Base-by-base conservation (phyloP, 2,329 filamentous ascomycete species). In the Massarina eburnea region DNA sequence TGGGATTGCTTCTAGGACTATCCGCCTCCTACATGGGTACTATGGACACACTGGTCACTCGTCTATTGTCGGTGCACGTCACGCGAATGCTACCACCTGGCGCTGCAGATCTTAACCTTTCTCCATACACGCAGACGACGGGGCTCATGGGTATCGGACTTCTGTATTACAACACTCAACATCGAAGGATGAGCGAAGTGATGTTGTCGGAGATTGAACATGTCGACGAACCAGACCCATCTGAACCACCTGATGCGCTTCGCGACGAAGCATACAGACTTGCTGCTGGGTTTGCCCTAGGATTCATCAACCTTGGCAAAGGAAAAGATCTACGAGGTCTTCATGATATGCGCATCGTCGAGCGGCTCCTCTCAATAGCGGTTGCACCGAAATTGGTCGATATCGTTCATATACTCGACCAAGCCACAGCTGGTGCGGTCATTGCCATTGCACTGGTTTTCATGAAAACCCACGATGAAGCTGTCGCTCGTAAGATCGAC, bases 191-290 rank as follows among this genome's bases (percentile, higher is more conserved):
- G 94, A 97, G 91, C 64, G 94, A 99, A 68, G 90, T 97, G 15
- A 96, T 99, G 90, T 82, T 99, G 40, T 97, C 92, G 0, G 94
- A 99, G 67, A 94, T 99, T 49, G 91, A 96, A 66, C 87, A 91
- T 52, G 80, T 90, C 41, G 90, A 94, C 20, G 80, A 88, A 29
- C 88, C 92, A 42, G 91, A 96, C 48, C 76, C 77, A 4, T 76
- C 78, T 20, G 71, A 76, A 41, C 76, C 79, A 7, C 87, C 91
- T 46, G 89, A 96, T 59, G 84, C 85, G 18, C 73, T 97, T 39
- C 84, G 92, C 19, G 92, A 95, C 63, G 94, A 99, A 73, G 91
- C 91, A n/a, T 99, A 99, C 69, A 85, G 95, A 32, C 79, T 99
- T 27, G 91, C 94, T 8, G 91, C 95, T 15, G 95, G 94, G 0